Percentiles rank a stretch among this genome's conserved stretches.
Evolutionary conservation across 1,139 yeast species (phyloP).

Genomic region (Taphrina communis): DNA sequence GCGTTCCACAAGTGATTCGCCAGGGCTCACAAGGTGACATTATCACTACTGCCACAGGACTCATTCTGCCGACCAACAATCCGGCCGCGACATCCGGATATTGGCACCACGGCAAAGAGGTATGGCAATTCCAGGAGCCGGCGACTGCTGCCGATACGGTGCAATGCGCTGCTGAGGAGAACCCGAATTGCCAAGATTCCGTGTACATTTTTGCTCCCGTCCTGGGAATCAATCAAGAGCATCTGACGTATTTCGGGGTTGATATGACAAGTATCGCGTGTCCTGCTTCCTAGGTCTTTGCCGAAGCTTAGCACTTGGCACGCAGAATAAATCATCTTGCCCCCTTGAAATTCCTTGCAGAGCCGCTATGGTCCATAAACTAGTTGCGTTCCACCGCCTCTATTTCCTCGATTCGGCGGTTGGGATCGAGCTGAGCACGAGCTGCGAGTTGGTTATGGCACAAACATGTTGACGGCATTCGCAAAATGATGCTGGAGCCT

Average conservation of each 20-base stretch:
- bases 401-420: no score
- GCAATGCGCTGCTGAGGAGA: conserved; percentile 9
- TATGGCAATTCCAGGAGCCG: conserved; percentile 17
- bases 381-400: no score
- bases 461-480: no score
- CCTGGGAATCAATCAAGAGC: conserved; percentile 2
- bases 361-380: no score
- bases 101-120: conserved; percentile 15
- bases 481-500: no score
- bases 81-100: conserved; percentile 8
- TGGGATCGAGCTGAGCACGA: no score
- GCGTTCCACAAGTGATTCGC: conserved; percentile 9
- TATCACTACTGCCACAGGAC: not conserved
- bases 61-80: conserved; percentile 2
- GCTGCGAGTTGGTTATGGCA: no score
- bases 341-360: no score
- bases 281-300: not conserved
- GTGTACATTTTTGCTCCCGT: conserved; percentile 1
- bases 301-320: no score
- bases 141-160: conserved; percentile 12
- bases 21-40: conserved; percentile 12
- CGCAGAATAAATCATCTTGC: no score
- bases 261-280: not conserved
- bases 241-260: conserved; percentile 2
- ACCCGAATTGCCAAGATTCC: conserved; percentile 6